Conservation (phyloP, 768 basidiomycete genomes). For the Auricularia auricula-judae region DNA sequence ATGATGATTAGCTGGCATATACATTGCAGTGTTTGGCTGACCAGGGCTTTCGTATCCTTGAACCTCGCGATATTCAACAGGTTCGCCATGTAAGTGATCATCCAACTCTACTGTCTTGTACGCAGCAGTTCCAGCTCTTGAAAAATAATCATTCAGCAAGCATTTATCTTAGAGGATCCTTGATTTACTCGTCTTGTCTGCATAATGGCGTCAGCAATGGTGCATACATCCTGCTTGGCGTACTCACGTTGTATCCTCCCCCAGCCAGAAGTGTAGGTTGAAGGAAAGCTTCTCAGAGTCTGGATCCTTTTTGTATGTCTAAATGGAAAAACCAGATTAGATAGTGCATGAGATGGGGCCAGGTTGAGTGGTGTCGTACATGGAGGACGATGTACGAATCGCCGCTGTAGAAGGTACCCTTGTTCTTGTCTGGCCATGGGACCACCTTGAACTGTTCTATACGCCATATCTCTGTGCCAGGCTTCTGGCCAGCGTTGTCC, state of each 20-base stretch:
- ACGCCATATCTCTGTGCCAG: conserved; percentile 46
- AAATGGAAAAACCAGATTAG: neutral
- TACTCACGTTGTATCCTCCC: conserved; percentile 33
- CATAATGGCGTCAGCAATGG: neutral
- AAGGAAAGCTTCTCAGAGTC: conserved; percentile 37
- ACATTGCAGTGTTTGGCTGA: neutral
- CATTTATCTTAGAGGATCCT: neutral
- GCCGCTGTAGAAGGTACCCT: conserved; percentile 50
- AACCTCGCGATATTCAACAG: conserved; percentile 52
- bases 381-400: conserved; percentile 58
- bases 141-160: neutral
- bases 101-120: conserved; percentile 61
- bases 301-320: conserved; percentile 50
- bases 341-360: no score
- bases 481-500: conserved; percentile 31
- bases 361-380: conserved; percentile 22
- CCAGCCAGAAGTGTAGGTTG: conserved; percentile 58
- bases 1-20: neutral
- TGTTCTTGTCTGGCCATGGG: conserved; percentile 39
- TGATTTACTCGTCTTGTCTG: conserved; percentile 34
- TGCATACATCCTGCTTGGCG: neutral
- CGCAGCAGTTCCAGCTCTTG: conserved; percentile 41
- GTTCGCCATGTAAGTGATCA: conserved; percentile 44
- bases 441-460: conserved; percentile 46
- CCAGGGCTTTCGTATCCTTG: conserved; percentile 27